Evolutionary conservation across 1,139 yeast species (phyloP).

Genomic region (Groenewaldozyma sp.): DNA sequence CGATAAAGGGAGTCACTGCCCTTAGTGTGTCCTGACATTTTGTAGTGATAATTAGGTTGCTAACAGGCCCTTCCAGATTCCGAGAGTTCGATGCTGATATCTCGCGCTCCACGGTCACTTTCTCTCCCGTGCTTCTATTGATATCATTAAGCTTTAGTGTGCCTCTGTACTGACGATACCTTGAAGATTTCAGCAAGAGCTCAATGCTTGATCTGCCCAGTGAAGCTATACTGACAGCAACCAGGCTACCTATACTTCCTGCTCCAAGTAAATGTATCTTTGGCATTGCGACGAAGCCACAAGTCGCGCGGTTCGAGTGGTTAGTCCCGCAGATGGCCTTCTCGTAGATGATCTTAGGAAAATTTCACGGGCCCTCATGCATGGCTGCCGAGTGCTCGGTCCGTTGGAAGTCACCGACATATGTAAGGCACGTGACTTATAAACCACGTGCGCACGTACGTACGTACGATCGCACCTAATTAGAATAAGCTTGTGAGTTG

Average conservation of each 20-base stretch:
- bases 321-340: too few relatives aligned
- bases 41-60: conserved; percentile 51
- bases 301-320: too few relatives aligned
- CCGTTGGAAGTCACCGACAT: too few relatives aligned
- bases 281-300: too few relatives aligned
- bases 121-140: conserved; percentile 9
- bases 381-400: too few relatives aligned
- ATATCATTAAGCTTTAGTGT: conserved; percentile 3
- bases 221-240: conserved; percentile 29
- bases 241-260: conserved; percentile 32
- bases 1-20: conserved; percentile 40
- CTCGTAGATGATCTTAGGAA: too few relatives aligned
- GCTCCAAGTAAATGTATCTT: conserved; percentile 30
- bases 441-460: too few relatives aligned
- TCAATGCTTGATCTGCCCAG: conserved; percentile 24
- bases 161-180: conserved; percentile 25
- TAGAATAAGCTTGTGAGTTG: not conserved
- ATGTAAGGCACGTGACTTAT: too few relatives aligned
- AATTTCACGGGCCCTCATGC: too few relatives aligned
- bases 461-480: not conserved
- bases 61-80: conserved; percentile 26
- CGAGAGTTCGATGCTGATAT: conserved; percentile 11
- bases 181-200: conserved; percentile 17
- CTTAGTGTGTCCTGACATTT: conserved; percentile 48
- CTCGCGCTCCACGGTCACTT: conserved; percentile 11